Evolutionary conservation across 2,329 filamentous ascomycete genomes (phyloP), one percentile per base, ranked within the genome.

Genomic region (Verticillium klebahnii): DNA sequence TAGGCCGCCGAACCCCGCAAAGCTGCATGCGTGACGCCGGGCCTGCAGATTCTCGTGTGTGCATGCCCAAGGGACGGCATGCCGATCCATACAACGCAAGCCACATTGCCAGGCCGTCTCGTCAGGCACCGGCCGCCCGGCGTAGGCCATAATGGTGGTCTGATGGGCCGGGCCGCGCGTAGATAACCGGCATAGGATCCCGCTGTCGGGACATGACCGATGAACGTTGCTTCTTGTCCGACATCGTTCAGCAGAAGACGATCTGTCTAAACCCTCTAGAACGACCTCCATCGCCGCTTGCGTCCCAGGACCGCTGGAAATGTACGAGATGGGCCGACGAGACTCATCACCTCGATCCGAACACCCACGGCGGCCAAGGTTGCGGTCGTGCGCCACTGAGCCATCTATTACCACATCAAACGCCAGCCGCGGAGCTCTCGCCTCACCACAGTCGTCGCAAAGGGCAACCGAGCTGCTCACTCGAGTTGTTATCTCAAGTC

Each of bases 331-430:
- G 56, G 34, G 58, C 23, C 45, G 40, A n/a, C 72, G 78, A 64
- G 75, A 78, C 57, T 77, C 79, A 1, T 77, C 78, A 15, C 75
- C 77, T 23, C 76, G 78, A 52, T 71, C 74, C 36, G 61, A 68
- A 69, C 58, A 69, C 61, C 72, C 76, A 62, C 76, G 81, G 65
- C 77, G 84, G 63, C 85, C 85, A 39, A 79, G 80, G 58, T 76
- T 87, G 54, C 78, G 85, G 62, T 81, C 84, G 32, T 79, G 78
- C 60, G 82, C 80, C 36, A 87, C 84, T 12, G 84, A 84, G 64
- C 84, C 85, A 4, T 85, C 83, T 32, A 80, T 87, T 66, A 86
- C 82, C 14, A 78, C 81, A 5, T 83, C 82, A 36, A 84, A 81
- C 66, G 80, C 80, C 37, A 82, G 80, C 64, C 76, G 80, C 60